phyloP scores from a whole-genome alignment of 495 filamentous ascomycete genomes.

The Aspergillus avenaceus region DNA sequence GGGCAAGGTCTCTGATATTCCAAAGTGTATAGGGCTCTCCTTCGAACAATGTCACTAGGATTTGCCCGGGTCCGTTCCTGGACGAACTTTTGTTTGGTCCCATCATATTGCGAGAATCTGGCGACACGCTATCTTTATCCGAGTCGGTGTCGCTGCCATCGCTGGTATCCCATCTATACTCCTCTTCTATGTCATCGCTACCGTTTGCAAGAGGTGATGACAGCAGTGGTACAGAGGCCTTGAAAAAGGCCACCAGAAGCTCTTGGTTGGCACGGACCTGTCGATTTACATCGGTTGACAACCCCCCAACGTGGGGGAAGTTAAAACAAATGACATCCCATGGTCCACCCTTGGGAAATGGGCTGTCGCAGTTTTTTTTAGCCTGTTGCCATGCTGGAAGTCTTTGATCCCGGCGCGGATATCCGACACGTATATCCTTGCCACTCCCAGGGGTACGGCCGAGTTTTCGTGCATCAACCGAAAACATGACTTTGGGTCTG shows the following conservation, averaged over 20 bases:
- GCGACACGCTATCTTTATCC: conserved; percentile 8
- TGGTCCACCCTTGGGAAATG: conserved; percentile 25
- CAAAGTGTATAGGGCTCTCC: conserved; percentile 90
- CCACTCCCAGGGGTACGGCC: conserved; percentile 37
- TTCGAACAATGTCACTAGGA: conserved; percentile 87
- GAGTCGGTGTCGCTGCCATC: conserved; percentile 10
- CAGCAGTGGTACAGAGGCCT: conserved; percentile 49
- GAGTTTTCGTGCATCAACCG: conserved; percentile 71
- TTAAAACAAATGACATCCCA: conserved; percentile 87
- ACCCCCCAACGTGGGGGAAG: conserved; percentile 93
- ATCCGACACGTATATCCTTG: conserved; percentile 38
- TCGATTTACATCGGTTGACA: conserved; percentile 86
- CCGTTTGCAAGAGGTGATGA: conserved; percentile 31
- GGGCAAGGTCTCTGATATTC: conserved; percentile 83
- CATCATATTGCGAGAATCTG: not conserved
- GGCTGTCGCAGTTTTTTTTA: conserved; percentile 5
- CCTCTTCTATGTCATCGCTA: conserved; percentile 22
- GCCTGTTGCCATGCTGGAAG: conserved; percentile 29
- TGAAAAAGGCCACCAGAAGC: conserved; percentile 80
- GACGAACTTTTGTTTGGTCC: conserved; percentile 9
- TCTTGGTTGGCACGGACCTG: conserved; percentile 93
- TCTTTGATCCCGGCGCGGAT: conserved; percentile 23
- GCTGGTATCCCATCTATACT: conserved; percentile 14
- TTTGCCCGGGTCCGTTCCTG: conserved; percentile 50
- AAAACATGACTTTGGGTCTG: conserved; percentile 54